Evolutionary conservation across 78 protist genomes (phyloP).

Genomic region (Dictyostelium firmibasis): DNA sequence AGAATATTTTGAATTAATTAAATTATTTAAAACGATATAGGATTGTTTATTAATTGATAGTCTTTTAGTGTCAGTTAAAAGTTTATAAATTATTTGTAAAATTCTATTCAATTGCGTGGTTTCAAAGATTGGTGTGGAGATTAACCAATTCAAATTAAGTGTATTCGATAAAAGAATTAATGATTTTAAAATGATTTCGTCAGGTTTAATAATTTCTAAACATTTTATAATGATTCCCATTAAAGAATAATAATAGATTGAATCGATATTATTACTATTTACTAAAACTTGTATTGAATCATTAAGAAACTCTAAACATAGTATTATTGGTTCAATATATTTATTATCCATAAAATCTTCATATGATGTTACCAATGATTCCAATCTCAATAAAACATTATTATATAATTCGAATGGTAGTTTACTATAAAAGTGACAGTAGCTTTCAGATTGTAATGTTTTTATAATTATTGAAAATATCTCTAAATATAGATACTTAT

Average conservation of each 20-base stretch:
- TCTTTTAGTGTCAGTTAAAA: not conserved
- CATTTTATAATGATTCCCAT: not conserved
- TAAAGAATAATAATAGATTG: not conserved
- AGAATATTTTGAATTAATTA: not conserved
- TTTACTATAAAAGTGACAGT: not conserved
- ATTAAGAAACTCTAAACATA: not conserved
- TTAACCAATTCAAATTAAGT: not conserved
- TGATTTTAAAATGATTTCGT: not conserved
- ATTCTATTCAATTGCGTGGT: not conserved
- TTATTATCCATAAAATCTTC: not conserved
- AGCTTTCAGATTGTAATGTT: not conserved
- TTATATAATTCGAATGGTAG: not conserved
- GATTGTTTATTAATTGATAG: not conserved
- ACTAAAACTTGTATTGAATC: not conserved
- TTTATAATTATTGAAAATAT: not conserved
- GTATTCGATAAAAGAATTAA: not conserved
- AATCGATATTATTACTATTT: not conserved
- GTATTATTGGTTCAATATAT: not conserved
- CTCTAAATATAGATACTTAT: not conserved
- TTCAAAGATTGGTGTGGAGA: not conserved
- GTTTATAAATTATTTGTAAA: not conserved
- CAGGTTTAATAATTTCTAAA: not conserved
- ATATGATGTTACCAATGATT: not conserved
- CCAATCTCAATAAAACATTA: not conserved
- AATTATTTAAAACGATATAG: not conserved